Percentiles rank a stretch among this genome's conserved stretches.
These are phyloP conservation scores for Blastobotrys aristatus DNA, from an alignment of 1,139 yeast species.

Conservation along the genomic window DNA sequence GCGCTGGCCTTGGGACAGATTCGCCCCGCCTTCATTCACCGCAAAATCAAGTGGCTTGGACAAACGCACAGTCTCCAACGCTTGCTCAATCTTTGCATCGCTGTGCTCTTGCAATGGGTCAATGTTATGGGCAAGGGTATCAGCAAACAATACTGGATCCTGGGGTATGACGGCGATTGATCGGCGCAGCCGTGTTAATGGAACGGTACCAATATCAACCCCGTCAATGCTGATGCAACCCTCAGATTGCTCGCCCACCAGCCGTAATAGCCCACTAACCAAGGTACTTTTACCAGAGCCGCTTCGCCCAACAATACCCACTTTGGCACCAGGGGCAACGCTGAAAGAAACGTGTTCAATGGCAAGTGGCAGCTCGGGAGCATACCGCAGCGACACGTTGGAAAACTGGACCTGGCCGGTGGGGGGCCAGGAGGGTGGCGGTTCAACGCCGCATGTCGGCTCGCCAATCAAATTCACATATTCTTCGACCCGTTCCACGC, in stretches of 20 bases:
- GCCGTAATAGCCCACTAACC: conserved; percentile 56
- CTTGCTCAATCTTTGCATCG: conserved; percentile 51
- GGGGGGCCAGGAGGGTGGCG: conserved; percentile 51
- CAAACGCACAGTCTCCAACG: conserved; percentile 36
- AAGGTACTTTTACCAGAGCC: conserved; percentile 75
- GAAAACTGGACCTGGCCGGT: conserved; percentile 53
- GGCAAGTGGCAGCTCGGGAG: conserved; percentile 70
- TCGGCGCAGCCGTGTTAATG: conserved; percentile 50
- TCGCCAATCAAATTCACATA: conserved; percentile 66
- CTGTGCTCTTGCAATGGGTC: conserved; percentile 54
- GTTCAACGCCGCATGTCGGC: conserved; percentile 2
- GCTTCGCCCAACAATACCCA: conserved; percentile 73
- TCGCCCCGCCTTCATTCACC: conserved; percentile 69
- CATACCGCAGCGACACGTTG: conserved; percentile 58
- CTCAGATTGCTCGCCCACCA: conserved; percentile 47
- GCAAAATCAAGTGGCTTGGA: conserved; percentile 47
- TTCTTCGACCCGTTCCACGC: conserved; percentile 67
- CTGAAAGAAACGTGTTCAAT: conserved; percentile 47
- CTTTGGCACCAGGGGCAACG: conserved; percentile 49
- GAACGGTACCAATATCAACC: conserved; percentile 50
- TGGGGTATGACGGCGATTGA: conserved; percentile 68
- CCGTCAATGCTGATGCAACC: conserved; percentile 57
- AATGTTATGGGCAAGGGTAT: conserved; percentile 56
- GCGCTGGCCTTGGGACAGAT: conserved; percentile 73
- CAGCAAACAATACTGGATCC: conserved; percentile 84